Base-by-base conservation (phyloP, 805 yeast genomes). In the Tetrapisispora pingtungensis region DNA sequence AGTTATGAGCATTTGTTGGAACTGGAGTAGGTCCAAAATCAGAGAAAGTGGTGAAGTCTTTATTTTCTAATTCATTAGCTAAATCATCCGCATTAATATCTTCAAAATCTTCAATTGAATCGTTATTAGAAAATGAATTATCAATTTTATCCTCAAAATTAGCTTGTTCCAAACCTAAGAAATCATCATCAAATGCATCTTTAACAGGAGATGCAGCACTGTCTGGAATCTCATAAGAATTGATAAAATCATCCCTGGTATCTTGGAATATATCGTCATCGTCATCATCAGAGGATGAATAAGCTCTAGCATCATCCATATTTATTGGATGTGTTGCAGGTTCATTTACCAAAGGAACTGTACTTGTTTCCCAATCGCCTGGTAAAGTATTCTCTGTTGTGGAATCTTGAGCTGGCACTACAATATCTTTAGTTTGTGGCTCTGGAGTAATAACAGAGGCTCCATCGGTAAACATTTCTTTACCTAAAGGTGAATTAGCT, bases 131-230 rank as follows among this genome's bases (percentile, higher is more conserved):
- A 31, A 53, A 47, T 32, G 52, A 48, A 22, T 2, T 4, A 3
- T 37, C 42, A 12, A 42, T 56, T 32, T 52, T 43, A 20, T 64
- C 71, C 30, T 61, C 66, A 1, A 69, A 65, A 6, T 73, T 71
- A 28, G 71, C 71, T 39, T 68, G 70, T 44, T 68, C 73, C 46
- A 71, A 54, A 13, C 67, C 75, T 27, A 62, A 68, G 54, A 72
- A 72, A 36, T 68, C 73, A 49, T 67, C 71, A 46, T 65, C 73
- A 48, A 68, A 69, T 17, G 51, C 57, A 46, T 57, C 59, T 38
- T 46, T 49, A 7, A 10, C 41, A 10, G 59, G 42, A 20, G 33
- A 33, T 14, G n/a, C 20, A 5, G 12, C 36, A 26, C 17, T 26
- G 18, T 20, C 36, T 14, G 22, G 7, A 8, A 34, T 30, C n/a